These are phyloP conservation scores for Colletotrichum limetticola DNA, from an alignment of 2,329 filamentous ascomycete genomes.

Conservation along the genomic window DNA sequence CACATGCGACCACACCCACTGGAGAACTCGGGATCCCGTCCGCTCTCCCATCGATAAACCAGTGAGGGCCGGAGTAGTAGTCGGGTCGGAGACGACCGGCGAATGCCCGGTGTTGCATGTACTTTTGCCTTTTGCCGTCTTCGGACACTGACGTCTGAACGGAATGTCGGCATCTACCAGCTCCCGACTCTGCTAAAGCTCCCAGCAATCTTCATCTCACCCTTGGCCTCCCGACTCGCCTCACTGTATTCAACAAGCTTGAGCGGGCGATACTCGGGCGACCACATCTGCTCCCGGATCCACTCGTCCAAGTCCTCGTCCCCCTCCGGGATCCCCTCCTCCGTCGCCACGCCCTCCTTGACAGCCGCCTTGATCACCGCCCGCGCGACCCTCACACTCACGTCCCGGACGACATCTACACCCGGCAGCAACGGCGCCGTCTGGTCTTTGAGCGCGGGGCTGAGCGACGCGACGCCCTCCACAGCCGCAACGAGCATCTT, in stretches of 20 bases:
- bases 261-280: conserved; percentile 74
- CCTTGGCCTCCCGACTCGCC: conserved; percentile 69
- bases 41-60: neutral
- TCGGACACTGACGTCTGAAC: neutral
- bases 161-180: neutral
- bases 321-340: conserved; percentile 70
- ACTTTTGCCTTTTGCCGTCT: neutral
- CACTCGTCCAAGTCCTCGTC: conserved; percentile 72
- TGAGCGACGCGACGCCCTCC: conserved; percentile 75
- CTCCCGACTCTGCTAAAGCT: conserved; percentile 42
- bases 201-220: conserved; percentile 63
- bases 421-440: conserved; percentile 79
- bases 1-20: neutral
- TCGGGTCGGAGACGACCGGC: neutral
- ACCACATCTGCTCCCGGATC: conserved; percentile 85
- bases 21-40: neutral
- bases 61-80: neutral
- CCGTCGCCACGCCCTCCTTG: conserved; percentile 73
- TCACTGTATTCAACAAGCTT: conserved; percentile 62
- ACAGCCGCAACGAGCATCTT: conserved; percentile 86
- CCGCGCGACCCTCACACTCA: conserved; percentile 81
- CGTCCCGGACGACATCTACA: conserved; percentile 77
- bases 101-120: neutral
- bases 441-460: conserved; percentile 73
- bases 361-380: conserved; percentile 79